Base-by-base conservation (phyloP, 176 grass and related monocot species). In the Triticum dicoccoides region DNA sequence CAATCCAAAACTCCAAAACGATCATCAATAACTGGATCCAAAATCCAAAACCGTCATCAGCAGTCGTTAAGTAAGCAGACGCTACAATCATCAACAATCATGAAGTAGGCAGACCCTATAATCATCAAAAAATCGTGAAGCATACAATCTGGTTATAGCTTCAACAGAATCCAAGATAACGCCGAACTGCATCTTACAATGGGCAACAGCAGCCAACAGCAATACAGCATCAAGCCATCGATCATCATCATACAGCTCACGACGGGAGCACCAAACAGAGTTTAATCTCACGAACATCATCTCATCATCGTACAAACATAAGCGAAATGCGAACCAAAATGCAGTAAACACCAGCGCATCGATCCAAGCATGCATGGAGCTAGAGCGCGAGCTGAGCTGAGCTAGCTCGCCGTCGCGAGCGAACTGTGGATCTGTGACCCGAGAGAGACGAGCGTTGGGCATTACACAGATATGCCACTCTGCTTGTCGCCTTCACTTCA, bases 251-350 rank as follows among this genome's bases (percentile, higher is more conserved):
- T 49, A 47, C 44, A 49, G 45, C 14, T 49, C 45, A 14, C 45
- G 12, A 14, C 45, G 45, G 45, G 4, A 49, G 45, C 49, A 65
- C 42, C 73, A 76, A 12, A 75, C 65, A 79, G 15, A 70, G 61
- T 86, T 79, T 15, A 63, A 17, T 73, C 56, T 74, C 71, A 66
- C 44, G 44, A 69, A 52, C 70, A 63, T 81, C 66, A 24, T 76
- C 44, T 73, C 86, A 85, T 65, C 73, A 69, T 79, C 75, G 84
- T 90, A 91, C 86, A 85, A 78, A 78, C 81, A 81, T 14, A 84
- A 66, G 64, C 11, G 79, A 80, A 91, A 88, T 44, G 23, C 70
- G 18, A 85, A 81, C 70, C 70, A 89, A 86, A 92, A 89, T 82
- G 87, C 34, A 44, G 87, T 87, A 77, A 87, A 85, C 29, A 77